Evolutionary conservation across 2,329 filamentous ascomycete species (phyloP), one percentile per base, ranked within the genome.

Genomic region (Cryphonectria radicalis): DNA sequence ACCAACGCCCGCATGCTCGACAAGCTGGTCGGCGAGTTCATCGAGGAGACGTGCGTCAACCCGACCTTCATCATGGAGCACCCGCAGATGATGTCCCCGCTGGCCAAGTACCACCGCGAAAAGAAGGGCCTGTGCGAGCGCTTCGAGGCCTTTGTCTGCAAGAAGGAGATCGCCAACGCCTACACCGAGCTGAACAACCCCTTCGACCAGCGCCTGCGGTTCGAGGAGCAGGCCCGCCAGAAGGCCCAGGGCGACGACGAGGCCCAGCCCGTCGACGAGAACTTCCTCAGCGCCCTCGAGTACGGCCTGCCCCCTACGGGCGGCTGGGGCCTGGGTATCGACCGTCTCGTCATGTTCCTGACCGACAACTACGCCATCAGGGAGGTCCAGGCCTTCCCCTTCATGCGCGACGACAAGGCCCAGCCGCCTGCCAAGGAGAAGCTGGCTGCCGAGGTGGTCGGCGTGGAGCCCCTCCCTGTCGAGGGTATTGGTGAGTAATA

Each of bases 191-290:
- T 99, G 88, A 97, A 97, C 87, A 93, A 98, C 78, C 94, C 95
- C 70, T 95, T 97, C 78, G 95, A 98, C 82, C 96, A 99, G 86
- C 90, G 96, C 73, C 84, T 95, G 74, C 90, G 94, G 42, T 95
- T 95, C 81, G 94, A 97, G 82, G 95, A 98, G 89, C 96, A 99
- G 84, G 95, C 95, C 5, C 88, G 90, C 77, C 95, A 98, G 86
- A 98, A 98, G 89, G 94, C 91, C 8, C 93, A 97, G 84, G 96
- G 97, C 79, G 97, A 99, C 76, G 94, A 98, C 77, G 97, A 99
- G 84, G 97, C 95, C 1, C 96, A 98, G 84, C 85, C 96, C 76
- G 91, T 98, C 69, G 97, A 99, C 77, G 95, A 98, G 88, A 97
- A 93, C 77, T 73, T 73, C 70, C 60, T 73, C 65, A 67, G 67